Evolutionary conservation across 73 alveolate species (phyloP), one percentile per base, ranked within the genome.

Genomic region (Symbiodinium natans): DNA sequence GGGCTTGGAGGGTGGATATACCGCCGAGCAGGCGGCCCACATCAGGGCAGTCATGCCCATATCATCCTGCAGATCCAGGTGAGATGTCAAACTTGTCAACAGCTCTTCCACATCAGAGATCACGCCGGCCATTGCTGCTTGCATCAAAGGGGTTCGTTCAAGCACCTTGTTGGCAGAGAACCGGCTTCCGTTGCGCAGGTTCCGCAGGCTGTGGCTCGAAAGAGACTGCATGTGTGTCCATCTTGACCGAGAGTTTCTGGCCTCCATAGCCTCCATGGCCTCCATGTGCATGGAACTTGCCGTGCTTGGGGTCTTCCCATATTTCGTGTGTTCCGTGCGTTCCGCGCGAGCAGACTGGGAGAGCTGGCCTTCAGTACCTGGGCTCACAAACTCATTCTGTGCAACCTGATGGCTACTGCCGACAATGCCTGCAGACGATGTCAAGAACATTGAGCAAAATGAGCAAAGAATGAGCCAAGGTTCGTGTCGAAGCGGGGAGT

Each of bases 21-120:
- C 42, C 7, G 73, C 41, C 27, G 94, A 87, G 40, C 84, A 87
- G 15, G 94, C 94, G 3, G 94, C 73, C 94, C 94, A 87, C 94
- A 87, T 87, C 41, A 87, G 42, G 10, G 94, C 94, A 5, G 94
- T 87, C 94, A 87, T 87, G 41, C 94, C 94, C 94, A 87, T 54
- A 31, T 87, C 85, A 25, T 87, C 94, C 42, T 87, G 94, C 41
- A 39, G 36, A 39, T 87, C 94, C 9, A 63, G 33, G 15, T 63
- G 94, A 25, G 41, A 23, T 68, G 71, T 41, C 29, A 41, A 29
- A 5, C 54, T 80, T 21, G 85, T 27, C 40, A 87, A 48, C 7
- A 87, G 73, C 21, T 33, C 42, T 87, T 87, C 42, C 59, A 87
- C 94, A 25, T 87, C 93, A 33, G 54, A 48, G 31, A 86, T 39